These are phyloP conservation scores for Rosa persica DNA, from an alignment of 306 rosid species.

Conservation along the genomic window DNA sequence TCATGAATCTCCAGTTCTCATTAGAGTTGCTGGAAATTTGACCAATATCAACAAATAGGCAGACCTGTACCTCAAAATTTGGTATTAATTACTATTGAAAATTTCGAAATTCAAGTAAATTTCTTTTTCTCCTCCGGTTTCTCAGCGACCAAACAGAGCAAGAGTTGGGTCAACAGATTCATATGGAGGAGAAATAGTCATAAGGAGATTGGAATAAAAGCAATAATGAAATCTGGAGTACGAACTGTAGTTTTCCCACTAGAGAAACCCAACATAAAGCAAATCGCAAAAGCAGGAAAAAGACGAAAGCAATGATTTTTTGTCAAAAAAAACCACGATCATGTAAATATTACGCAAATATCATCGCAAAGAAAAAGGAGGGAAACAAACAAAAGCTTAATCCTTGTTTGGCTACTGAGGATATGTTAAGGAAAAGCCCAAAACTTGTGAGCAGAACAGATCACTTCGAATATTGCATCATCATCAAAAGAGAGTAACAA, in stretches of 20 bases:
- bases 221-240: slow-evolving; percentile 31
- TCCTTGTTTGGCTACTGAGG: slow-evolving; percentile 9
- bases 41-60: neutral
- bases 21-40: neutral
- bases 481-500: neutral
- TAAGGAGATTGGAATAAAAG: slow-evolving; percentile 13
- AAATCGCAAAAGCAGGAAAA: slow-evolving; percentile 66
- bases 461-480: slow-evolving; percentile 9
- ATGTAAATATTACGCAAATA: slow-evolving; percentile 36
- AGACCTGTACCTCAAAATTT: slow-evolving; percentile 6
- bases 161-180: slow-evolving; percentile 15
- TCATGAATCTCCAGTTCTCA: neutral
- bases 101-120: neutral
- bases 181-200: neutral
- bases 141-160: slow-evolving; percentile 25
- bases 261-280: slow-evolving; percentile 51
- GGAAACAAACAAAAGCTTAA: slow-evolving; percentile 7
- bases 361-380: slow-evolving; percentile 20
- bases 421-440: slow-evolving; percentile 5
- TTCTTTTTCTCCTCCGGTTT: slow-evolving; percentile 11
- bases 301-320: slow-evolving; percentile 58
- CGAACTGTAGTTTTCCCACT: slow-evolving; percentile 47
- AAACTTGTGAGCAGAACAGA: slow-evolving; percentile 4
- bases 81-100: neutral
- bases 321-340: slow-evolving; percentile 51